Evolutionary conservation across 2,329 filamentous ascomycete species (phyloP).

Genomic region (Pseudogymnoascus sp.): DNA sequence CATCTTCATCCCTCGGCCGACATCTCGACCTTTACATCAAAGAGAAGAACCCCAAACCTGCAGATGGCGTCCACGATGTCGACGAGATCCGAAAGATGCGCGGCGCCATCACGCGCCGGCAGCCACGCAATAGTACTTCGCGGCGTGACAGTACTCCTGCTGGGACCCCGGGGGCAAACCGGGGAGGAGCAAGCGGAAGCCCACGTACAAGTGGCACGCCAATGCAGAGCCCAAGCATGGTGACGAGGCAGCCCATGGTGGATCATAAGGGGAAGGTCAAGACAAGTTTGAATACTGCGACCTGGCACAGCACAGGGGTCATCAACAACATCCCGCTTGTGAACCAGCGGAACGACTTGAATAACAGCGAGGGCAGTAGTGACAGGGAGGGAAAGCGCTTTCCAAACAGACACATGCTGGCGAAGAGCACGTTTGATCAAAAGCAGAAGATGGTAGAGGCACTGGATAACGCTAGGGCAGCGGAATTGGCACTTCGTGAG

Average conservation of each 20-base stretch:
- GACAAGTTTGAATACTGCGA: conserved; percentile 37
- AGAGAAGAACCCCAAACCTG: conserved; percentile 79
- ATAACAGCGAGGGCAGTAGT: conserved; percentile 29
- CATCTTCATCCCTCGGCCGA: conserved; percentile 84
- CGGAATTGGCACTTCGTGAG: conserved; percentile 78
- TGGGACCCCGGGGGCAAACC: conserved; percentile 37
- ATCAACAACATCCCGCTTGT: conserved; percentile 62
- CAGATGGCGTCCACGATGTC: conserved; percentile 83
- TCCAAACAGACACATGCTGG: conserved; percentile 42
- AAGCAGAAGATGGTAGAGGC: conserved; percentile 59
- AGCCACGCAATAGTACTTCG: conserved; percentile 53
- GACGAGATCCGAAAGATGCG: conserved; percentile 79
- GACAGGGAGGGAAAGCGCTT: conserved; percentile 27
- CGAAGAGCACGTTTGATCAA: conserved; percentile 49
- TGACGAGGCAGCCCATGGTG: conserved; percentile 12
- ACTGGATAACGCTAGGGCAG: conserved; percentile 69
- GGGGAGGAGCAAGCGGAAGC: conserved; percentile 17
- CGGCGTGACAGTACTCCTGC: conserved; percentile 55
- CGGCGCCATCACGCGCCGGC: conserved; percentile 76
- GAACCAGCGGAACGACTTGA: conserved; percentile 37
- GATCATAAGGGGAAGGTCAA: conserved; percentile 34
- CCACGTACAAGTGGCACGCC: conserved; percentile 13
- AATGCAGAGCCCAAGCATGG: background rate
- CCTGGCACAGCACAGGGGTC: conserved; percentile 70
- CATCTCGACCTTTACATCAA: conserved; percentile 93